Evolutionary conservation across 768 basidiomycete genomes (phyloP), one percentile per base, ranked within the genome.

Genomic region (Rhizopogon rudus): DNA sequence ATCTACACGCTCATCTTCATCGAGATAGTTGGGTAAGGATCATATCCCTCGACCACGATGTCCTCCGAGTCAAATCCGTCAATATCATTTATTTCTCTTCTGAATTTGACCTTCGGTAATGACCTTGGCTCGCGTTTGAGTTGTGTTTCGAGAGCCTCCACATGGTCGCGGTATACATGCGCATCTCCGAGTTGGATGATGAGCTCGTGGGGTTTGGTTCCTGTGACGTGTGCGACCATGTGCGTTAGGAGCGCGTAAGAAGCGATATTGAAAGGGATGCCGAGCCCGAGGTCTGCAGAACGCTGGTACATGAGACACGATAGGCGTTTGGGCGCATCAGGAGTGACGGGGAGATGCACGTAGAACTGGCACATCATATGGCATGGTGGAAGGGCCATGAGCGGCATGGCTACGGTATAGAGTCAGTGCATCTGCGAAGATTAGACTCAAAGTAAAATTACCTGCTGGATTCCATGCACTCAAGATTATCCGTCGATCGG

Each of bases 291-390:
- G 68, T 99, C 96, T 16, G 95, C 95, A 12, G 96, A 98, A 45
- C 97, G 91, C 66, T 98, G 96, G 75, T 87, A 98, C 93, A 98
- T 94, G 44, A 96, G 79, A 70, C 95, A 98, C 8, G 93, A 95
- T 16, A 98, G 86, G 54, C 81, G 81, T 8, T 87, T 87, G 60
- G 82, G 86, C 16, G 77, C 63, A 13, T 71, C 62, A 1, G 77
- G 60, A 0, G 59, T 59, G 3, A 83, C 72, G 0, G 96, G 90
- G 37, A 96, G 85, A 65, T 93, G 88, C 37, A 99, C 96, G 75
- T 93, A 98, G 79, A 99, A 99, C 68, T 99, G 97, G 73, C 94
- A 98, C 72, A 98, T 87, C 84, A 98, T 88, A 73, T 98, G 97
- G 71, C 97, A 99, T 0, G 97, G 97, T 0, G 97, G 97, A 0